A percentile compares a stretch with the other conserved stretches of the same genome.
These are phyloP conservation scores for Epichloe festucae DNA, from an alignment of 2,329 filamentous ascomycete genomes.

Conservation along the genomic window DNA sequence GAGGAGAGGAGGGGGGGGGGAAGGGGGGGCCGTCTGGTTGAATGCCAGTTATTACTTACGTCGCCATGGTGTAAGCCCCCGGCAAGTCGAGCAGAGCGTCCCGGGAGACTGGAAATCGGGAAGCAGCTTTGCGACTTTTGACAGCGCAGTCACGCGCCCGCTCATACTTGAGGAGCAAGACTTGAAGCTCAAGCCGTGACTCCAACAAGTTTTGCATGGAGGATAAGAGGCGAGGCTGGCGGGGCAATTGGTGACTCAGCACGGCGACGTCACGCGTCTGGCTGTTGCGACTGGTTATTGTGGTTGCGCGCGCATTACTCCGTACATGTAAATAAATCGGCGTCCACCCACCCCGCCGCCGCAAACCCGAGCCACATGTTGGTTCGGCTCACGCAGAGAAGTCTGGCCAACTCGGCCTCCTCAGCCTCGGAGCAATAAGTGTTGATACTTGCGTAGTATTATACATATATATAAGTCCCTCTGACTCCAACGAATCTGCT, in stretches of 20 bases:
- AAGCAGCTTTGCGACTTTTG: background rate
- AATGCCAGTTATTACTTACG: constrained; percentile 1
- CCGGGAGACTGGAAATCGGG: background rate
- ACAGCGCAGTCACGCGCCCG: background rate
- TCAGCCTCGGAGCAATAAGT: no score
- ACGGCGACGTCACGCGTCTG: background rate
- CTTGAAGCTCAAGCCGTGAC: no score
- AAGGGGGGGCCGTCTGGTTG: no score
- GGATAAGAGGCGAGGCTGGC: background rate
- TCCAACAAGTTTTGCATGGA: background rate
- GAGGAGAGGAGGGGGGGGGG: background rate
- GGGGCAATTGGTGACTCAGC: background rate
- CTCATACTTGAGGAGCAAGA: background rate
- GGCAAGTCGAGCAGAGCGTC: background rate
- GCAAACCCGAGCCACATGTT: no score
- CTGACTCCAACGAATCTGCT: no score
- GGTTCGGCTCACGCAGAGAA: no score
- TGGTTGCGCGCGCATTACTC: no score
- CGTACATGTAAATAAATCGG: no score
- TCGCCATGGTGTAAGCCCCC: background rate
- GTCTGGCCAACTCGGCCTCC: no score
- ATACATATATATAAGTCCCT: no score
- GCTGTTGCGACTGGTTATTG: background rate
- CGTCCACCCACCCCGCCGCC: no score
- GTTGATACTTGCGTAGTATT: no score